Conservation (phyloP, 2,329 filamentous ascomycete genomes). For the Ascochyta lentis region DNA sequence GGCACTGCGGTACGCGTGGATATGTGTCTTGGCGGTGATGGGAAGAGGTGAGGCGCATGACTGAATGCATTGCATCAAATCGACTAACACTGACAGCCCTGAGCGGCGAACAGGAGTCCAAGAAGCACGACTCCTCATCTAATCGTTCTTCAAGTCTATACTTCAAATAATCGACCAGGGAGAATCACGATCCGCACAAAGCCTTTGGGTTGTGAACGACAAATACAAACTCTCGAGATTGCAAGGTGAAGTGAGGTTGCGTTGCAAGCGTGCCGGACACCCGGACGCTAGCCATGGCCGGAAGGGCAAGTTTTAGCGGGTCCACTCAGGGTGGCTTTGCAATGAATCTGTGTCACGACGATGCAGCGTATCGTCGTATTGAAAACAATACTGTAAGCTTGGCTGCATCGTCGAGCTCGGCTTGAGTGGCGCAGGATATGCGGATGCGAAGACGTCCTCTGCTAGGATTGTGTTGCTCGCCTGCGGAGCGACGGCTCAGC, state of each 20-base stretch:
- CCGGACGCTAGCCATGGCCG: constrained; percentile 11
- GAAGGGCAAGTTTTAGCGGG: constrained; percentile 6
- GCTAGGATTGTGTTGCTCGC: neutral
- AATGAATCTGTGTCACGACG: neutral
- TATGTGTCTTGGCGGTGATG: constrained; percentile 7
- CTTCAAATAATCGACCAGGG: no score
- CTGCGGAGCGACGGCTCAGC: neutral
- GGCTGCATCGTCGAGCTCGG: neutral
- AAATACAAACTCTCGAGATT: neutral
- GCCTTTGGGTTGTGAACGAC: no score
- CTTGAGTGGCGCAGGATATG: neutral
- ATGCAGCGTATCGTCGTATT: neutral
- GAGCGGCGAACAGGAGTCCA: no score
- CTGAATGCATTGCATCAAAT: neutral
- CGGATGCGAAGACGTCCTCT: neutral
- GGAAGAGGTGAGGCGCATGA: constrained; percentile 11
- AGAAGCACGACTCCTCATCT: neutral
- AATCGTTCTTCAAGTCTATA: neutral
- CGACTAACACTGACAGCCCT: neutral
- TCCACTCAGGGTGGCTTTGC: constrained; percentile 7
- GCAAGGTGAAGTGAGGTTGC: constrained; percentile 17
- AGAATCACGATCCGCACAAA: neutral
- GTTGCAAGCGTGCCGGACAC: constrained; percentile 12
- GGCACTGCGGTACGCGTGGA: constrained; percentile 24
- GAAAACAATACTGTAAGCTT: neutral